These are phyloP conservation scores for Luffa aegyptiaca DNA, from an alignment of 306 rosid species.

Conservation along the genomic window DNA sequence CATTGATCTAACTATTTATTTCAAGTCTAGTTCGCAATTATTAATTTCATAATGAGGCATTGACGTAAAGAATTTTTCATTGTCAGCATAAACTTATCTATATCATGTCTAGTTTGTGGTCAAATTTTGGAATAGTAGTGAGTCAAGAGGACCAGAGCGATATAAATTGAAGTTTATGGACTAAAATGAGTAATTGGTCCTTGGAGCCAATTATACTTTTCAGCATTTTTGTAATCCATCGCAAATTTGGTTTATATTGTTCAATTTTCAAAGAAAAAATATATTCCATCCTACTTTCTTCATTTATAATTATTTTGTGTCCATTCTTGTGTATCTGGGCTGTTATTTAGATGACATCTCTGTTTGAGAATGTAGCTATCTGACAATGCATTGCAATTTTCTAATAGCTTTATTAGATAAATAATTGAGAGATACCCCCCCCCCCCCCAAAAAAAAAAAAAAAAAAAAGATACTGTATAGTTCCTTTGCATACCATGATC, in stretches of 20 bases:
- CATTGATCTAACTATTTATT: not conserved
- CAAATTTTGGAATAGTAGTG: not conserved
- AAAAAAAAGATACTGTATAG: not conserved
- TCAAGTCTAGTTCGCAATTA: not conserved
- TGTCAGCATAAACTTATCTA: not conserved
- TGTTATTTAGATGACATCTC: not conserved
- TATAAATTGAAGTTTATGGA: not conserved
- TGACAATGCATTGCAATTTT: not conserved
- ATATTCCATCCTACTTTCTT: not conserved
- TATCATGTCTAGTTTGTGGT: not conserved
- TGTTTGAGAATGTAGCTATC: not conserved
- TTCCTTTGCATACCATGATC: not conserved
- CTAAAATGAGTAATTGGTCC: not conserved
- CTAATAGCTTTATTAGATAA: not conserved
- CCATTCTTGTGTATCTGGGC: not conserved
- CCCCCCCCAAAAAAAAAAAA: not conserved
- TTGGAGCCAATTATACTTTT: not conserved
- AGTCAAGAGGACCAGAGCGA: not conserved
- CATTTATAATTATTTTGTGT: not conserved
- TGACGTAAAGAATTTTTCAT: not conserved
- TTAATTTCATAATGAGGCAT: not conserved
- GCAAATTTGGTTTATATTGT: not conserved
- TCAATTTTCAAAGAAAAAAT: not conserved
- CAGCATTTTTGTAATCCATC: not conserved
- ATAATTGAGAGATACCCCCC: not conserved